Evolutionary conservation across 108 stramenopile species (phyloP).

Genomic region (Conticribra weissflogii): DNA sequence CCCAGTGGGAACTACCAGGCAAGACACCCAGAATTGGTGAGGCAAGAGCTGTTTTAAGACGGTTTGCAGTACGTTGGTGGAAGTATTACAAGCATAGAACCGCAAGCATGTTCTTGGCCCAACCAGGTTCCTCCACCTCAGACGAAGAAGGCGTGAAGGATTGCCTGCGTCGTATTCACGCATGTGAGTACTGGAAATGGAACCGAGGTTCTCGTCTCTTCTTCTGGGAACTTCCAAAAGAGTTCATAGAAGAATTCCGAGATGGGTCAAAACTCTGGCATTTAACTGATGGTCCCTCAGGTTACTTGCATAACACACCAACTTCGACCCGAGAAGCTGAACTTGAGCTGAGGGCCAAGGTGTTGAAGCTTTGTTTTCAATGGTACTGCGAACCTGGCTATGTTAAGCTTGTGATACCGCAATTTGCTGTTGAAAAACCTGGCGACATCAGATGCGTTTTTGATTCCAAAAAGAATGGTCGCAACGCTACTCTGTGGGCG

Average conservation of each 20-base stretch:
- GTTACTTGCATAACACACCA: neutral
- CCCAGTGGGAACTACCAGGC: slow-evolving; percentile 2
- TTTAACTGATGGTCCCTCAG: neutral
- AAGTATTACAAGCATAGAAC: neutral
- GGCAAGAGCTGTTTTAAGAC: neutral
- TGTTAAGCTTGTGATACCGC: neutral
- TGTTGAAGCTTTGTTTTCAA: neutral
- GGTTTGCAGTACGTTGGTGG: slow-evolving; percentile 16
- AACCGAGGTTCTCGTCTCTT: slow-evolving; percentile 3
- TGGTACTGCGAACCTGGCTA: neutral
- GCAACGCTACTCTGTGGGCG: neutral
- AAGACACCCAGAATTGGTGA: neutral
- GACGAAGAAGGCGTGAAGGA: neutral
- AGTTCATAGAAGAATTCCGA: slow-evolving; percentile 1
- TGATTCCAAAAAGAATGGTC: neutral
- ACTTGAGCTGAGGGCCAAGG: neutral
- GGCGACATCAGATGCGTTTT: neutral
- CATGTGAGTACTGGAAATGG: slow-evolving; percentile 9
- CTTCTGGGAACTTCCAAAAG: slow-evolving; percentile 3
- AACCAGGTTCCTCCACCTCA: neutral
- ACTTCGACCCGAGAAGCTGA: neutral
- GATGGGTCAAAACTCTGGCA: slow-evolving; percentile 11
- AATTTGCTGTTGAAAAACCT: neutral
- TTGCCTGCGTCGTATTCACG: neutral
- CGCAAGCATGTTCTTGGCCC: neutral